Base-by-base conservation (phyloP, 768 basidiomycete genomes). In the Leccinellum albellum region DNA sequence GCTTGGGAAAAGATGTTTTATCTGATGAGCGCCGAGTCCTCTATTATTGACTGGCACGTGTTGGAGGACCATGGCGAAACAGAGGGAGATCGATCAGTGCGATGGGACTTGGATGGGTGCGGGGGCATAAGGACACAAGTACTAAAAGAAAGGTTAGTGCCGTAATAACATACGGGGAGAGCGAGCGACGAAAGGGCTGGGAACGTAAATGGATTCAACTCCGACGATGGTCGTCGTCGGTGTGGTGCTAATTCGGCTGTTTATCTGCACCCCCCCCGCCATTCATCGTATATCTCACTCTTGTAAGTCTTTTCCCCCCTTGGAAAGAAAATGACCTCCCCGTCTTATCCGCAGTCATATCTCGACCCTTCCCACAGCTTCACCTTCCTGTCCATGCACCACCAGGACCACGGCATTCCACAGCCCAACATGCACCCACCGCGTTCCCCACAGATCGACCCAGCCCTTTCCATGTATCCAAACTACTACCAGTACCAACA, bases 361-460 rank as follows among this genome's bases (percentile, higher is more conserved):
- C 49, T 55, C 50, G 48, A 60, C 54, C 59, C 56, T 54, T 61
- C 75, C 65, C 59, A 70, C 66, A 70, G 70, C 52, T 74, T 78
- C 58, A 75, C 69, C 74, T 79, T 70, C 57, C 72, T 78, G 70
- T 68, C 75, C 61, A 72, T 72, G 59, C 78, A 75, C 55, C 76
- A 75, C 60, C 76, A 79, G 53, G 77, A 79, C 58, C 80, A 80
- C 58, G 60, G 58, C 62, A 59, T 73, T 54, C 68, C 72, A 63
- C 71, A 73, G 65, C 63, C 69, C 37, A 73, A 66, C 71, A 74
- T 74, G 73, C 72, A 63, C 59, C 73, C 73, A 56, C 80, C 85
- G 55, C 79, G 81, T 52, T 84, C 86, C 24, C 81, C 85, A 1
- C 76, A 85, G 44, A 86, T 89, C 53, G 87, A 91, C 72, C 88